Evolutionary conservation across 495 filamentous ascomycete species (phyloP).

Genomic region (Talaromyces liani): DNA sequence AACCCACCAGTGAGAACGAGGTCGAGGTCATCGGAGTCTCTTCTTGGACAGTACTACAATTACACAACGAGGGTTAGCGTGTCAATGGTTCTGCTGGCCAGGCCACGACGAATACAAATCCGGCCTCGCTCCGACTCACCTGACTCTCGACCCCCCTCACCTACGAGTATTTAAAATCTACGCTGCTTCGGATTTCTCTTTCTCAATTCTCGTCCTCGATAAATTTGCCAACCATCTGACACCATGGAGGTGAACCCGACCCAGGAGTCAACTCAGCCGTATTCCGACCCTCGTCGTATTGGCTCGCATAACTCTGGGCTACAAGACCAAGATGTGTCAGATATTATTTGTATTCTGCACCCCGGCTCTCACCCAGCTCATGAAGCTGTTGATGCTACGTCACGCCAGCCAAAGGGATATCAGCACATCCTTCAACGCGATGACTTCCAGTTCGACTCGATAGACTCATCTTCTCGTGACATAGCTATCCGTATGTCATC

Average conservation of each 20-base stretch:
- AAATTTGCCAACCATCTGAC: not conserved
- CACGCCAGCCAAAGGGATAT: conserved; percentile 25
- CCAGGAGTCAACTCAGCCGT: conserved; percentile 71
- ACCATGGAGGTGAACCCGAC: conserved; percentile 39
- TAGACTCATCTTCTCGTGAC: conserved; percentile 47
- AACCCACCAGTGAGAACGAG: not conserved
- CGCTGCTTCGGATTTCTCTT: not conserved
- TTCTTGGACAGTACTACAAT: not conserved
- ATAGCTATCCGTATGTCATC: conserved; percentile 78
- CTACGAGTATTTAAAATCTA: not conserved
- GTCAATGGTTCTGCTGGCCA: not conserved
- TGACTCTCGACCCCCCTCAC: not conserved
- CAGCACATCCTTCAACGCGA: conserved; percentile 53
- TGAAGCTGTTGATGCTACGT: conserved; percentile 49
- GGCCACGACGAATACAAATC: not conserved
- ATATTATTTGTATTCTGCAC: conserved; percentile 84
- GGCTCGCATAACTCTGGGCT: conserved; percentile 72
- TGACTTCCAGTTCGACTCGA: conserved; percentile 26
- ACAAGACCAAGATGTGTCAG: conserved; percentile 69
- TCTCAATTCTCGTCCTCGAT: not conserved
- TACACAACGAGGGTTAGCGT: not conserved
- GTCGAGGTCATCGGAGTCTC: not conserved
- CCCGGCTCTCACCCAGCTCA: conserved; percentile 67
- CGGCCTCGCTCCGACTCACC: not conserved
- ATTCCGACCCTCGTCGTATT: conserved; percentile 68